Conservation (phyloP, 371 early-diverging fungal species). For the Mortierella sp. region DNA sequence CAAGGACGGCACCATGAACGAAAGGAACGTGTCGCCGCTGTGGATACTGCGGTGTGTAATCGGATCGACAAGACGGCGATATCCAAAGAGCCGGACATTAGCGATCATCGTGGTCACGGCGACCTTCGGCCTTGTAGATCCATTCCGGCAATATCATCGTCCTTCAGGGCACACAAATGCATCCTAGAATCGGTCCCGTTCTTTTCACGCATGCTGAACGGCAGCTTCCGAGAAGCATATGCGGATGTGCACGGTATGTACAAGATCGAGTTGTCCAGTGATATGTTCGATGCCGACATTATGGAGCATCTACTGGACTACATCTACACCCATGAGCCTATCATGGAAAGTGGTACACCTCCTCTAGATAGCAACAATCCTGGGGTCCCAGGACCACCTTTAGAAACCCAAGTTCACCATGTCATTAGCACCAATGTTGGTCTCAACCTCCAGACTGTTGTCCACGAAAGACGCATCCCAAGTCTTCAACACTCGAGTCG, state of each 20-base stretch:
- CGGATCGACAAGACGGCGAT: too few species aligned
- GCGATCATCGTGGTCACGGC: too few species aligned
- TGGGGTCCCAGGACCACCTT: neutral
- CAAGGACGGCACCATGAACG: neutral
- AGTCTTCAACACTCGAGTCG: too few species aligned
- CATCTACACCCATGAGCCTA: conserved; percentile 31
- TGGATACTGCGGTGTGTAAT: neutral
- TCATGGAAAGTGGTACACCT: neutral
- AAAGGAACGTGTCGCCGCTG: neutral
- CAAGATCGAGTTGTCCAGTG: conserved; percentile 26
- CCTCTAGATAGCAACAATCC: neutral
- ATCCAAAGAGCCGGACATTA: neutral
- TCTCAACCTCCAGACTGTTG: conserved; percentile 25
- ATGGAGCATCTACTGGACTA: conserved; percentile 43
- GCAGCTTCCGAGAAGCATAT: conserved; percentile 27
- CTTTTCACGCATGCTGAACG: conserved; percentile 42
- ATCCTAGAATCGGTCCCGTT: conserved; percentile 27
- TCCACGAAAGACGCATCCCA: conserved; percentile 3
- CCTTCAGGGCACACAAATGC: conserved; percentile 36
- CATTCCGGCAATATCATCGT: too few species aligned
- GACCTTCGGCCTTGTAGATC: too few species aligned
- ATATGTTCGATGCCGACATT: conserved; percentile 32
- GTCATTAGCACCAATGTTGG: conserved; percentile 32
- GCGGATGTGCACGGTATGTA: conserved; percentile 2
- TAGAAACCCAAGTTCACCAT: conserved; percentile 3